Evolutionary conservation across 495 filamentous ascomycete genomes (phyloP), one percentile per base, ranked within the genome.

Genomic region (Rhypophila decipiens): DNA sequence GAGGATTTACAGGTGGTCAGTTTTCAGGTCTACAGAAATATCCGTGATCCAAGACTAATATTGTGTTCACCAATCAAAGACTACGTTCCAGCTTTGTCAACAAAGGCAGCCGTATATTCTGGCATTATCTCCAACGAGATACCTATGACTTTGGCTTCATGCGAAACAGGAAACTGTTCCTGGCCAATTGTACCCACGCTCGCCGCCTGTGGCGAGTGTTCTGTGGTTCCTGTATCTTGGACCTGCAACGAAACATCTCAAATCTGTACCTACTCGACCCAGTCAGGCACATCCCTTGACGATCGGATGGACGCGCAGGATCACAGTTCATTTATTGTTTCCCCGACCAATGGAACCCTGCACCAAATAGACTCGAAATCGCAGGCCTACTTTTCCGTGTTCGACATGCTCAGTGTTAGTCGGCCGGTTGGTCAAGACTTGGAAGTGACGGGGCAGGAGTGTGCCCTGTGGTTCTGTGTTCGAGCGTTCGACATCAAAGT

Each of bases 391-490:
- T 56, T 68, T 19, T 66, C 66, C 19, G 50, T 60, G 8, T 69
- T 68, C 34, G 66, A 69, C 37, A 52, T 66, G 20, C 49, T 69
- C 18, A 59, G 60, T 4, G 27, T 55, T 24, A 56, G 39, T 9
- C 54, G 52, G 4, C 42, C 45, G 2, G 22, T 44, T 17, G 53
- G 52, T 15, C 54, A 55, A 3, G 40, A 53, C 11, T 15, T 35
- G 7, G 22, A 19, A 0, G 23, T 50, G 8, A 21, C 23, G 2
- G 56, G 36, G 38, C 24, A 37, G 18, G 54, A 64, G 39, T 69
- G 66, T 29, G 61, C 55, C 0, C 34, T 69, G 13, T 69, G 65
- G 65, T 68, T 69, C 41, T 69, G 66, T 35, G 52, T 68, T 11
- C 52, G 60, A 46, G 56, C 49, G 35, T 53, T 53, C 39, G 56